Percentiles rank a stretch among this genome's conserved stretches.
These are phyloP conservation scores for Trichopus zeylanicus DNA, from an alignment of 116 monocot genomes.

Conservation along the genomic window DNA sequence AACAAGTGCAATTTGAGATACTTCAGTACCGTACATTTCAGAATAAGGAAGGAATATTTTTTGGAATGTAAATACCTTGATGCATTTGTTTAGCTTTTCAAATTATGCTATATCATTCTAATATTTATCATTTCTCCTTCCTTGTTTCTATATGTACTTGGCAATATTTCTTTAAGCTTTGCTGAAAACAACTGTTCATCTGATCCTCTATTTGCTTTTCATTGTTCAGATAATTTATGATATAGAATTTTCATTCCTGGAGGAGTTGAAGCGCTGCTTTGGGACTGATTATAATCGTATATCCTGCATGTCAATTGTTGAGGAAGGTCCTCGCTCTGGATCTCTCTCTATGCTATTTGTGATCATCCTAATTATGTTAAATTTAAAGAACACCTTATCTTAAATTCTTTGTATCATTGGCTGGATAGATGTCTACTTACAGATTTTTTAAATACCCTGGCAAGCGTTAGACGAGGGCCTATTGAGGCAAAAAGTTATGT, in stretches of 20 bases:
- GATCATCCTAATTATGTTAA: not conserved
- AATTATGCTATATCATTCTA: too few species aligned
- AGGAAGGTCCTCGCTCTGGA: constrained; percentile 11
- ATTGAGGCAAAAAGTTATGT: too few species aligned
- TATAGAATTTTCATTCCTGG: constrained; percentile 28
- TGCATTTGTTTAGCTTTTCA: too few species aligned
- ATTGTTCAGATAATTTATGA: constrained; percentile 32
- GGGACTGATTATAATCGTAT: constrained; percentile 23
- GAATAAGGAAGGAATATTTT: too few species aligned
- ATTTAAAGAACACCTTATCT: not conserved
- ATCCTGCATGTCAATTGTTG: constrained; percentile 33
- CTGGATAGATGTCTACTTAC: too few species aligned
- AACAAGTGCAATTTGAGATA: too few species aligned
- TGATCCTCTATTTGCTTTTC: not conserved
- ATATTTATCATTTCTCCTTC: too few species aligned
- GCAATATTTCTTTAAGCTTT: not conserved
- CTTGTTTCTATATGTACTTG: not conserved
- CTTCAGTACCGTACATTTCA: too few species aligned
- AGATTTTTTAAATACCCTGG: too few species aligned
- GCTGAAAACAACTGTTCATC: not conserved
- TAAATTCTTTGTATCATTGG: too few species aligned
- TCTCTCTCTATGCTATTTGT: not conserved
- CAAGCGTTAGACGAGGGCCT: too few species aligned
- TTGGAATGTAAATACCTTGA: too few species aligned
- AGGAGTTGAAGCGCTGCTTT: constrained; percentile 26